phyloP scores from a whole-genome alignment of 345 rosid species.

The Pseudoturritis turrita region DNA sequence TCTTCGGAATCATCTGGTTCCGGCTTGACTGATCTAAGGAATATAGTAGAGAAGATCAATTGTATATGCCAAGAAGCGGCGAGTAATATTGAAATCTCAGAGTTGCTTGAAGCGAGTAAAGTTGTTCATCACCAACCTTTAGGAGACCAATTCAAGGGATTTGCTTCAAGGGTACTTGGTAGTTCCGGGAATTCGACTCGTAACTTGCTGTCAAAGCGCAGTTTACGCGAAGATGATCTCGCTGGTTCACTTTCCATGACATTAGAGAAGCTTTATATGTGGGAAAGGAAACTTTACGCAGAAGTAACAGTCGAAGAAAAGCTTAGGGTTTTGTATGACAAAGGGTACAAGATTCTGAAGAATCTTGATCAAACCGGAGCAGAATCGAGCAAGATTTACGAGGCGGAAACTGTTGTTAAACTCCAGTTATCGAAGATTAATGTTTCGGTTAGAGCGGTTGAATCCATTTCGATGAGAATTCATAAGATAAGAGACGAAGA shows the following conservation, averaged over 20 bases:
- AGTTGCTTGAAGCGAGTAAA: conserved; percentile 29
- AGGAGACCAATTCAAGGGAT: conserved; percentile 18
- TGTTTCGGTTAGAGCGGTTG: conserved; percentile 13
- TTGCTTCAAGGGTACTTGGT: conserved; percentile 23
- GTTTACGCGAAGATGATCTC: conserved; percentile 5
- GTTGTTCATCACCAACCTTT: conserved; percentile 17
- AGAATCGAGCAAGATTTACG: neutral
- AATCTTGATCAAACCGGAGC: conserved; percentile 22
- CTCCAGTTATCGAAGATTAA: conserved; percentile 1
- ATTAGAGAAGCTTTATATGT: conserved; percentile 24
- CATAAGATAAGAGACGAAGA: conserved; percentile 33
- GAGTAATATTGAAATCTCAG: neutral
- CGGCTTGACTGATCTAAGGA: conserved; percentile 12
- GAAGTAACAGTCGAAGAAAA: conserved; percentile 26
- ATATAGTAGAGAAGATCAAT: conserved; percentile 10
- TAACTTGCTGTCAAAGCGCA: neutral
- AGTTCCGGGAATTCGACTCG: neutral
- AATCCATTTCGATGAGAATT: conserved; percentile 21
- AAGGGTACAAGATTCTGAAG: conserved; percentile 3
- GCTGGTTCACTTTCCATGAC: conserved; percentile 14
- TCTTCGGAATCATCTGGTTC: neutral
- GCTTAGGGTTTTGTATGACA: conserved; percentile 24
- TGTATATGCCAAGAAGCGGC: neutral
- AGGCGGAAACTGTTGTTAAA: conserved; percentile 9
- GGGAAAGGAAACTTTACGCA: conserved; percentile 23